Evolutionary conservation across 352 stramenopile species (phyloP).

Genomic region (Globisporangium canariense): DNA sequence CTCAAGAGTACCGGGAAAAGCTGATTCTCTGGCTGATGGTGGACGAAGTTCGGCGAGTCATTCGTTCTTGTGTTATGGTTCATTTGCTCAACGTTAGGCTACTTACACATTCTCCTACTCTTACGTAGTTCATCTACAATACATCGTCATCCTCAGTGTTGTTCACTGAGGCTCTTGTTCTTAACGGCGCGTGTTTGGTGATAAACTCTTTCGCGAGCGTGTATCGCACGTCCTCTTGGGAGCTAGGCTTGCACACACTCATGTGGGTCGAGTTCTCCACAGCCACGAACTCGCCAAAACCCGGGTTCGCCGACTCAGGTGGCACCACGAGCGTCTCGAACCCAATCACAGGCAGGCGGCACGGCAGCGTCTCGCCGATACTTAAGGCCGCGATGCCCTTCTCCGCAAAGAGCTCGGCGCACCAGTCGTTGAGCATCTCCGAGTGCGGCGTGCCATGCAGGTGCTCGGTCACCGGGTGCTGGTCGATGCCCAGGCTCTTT

Average conservation of each 20-base stretch:
- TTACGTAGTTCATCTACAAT: neutral
- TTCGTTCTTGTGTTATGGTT: too few relatives aligned
- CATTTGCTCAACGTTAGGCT: too few relatives aligned
- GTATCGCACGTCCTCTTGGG: constrained; percentile 56
- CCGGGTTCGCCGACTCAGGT: constrained; percentile 58
- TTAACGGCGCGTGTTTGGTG: constrained; percentile 14
- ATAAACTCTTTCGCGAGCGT: constrained; percentile 65
- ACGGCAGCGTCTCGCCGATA: constrained; percentile 63
- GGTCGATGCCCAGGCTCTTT: constrained; percentile 36
- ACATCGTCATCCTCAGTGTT: neutral
- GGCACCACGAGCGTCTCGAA: constrained; percentile 77
- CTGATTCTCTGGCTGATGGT: too few relatives aligned
- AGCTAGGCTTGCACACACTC: constrained; percentile 74
- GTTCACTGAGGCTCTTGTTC: neutral
- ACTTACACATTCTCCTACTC: neutral
- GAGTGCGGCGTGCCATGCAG: constrained; percentile 73
- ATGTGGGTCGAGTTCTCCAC: constrained; percentile 65
- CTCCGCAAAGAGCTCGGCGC: constrained; percentile 42
- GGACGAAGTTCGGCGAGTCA: too few relatives aligned
- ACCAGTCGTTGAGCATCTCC: constrained; percentile 81
- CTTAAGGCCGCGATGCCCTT: constrained; percentile 58
- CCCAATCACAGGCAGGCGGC: constrained; percentile 58
- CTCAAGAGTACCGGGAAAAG: too few relatives aligned
- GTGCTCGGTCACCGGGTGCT: constrained; percentile 72
- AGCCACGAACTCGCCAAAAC: constrained; percentile 65